Base-by-base conservation (phyloP, 1,139 yeast genomes). In the Taphrina communis region DNA sequence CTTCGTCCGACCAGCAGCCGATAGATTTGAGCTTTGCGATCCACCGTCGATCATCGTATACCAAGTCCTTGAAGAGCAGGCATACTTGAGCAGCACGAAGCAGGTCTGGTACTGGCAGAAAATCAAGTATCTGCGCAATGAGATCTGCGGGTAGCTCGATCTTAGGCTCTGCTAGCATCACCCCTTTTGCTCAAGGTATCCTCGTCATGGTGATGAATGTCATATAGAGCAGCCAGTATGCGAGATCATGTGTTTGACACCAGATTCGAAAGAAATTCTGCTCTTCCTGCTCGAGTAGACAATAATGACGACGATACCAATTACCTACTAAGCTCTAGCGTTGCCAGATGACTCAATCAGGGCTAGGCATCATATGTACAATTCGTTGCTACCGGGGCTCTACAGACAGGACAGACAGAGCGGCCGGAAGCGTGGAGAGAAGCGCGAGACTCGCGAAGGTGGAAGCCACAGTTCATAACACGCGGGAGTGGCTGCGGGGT, bases 1-100 rank as follows among this genome's bases (percentile, higher is more conserved):
- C 75, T 7, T 62, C 71, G 19, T 72, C 72, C 21, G 79, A 77
- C 87, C 88, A 85, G 5, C 85, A 75, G 0, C 83, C 85, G 78
- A 88, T 80, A 38, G 75, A 76, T 71, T 76, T 78, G 66, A 89
- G 78, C 74, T 83, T 81, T 5, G 79, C 73, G 5, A 82, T 75
- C 93, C 93, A 89, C 35, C 86, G 75, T 17, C 76, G 75, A 6
- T 75, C 77, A 67, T 77, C 74, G 74, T 75, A 73, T 6, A 77
- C 77, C 14, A 78, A 76, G 50, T 77, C 75, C 58, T 80, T 75
- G 60, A 80, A 79, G 17, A 74, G 72, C 58, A 79, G 76, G 71
- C 80, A 80, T 7, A 83, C 80, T 53, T 71, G 73, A 11, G 78
- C 76, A 42, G 76, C 72, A 11, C 70, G 66, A 25, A 73, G 72